These are phyloP conservation scores for Cyclotella atomus DNA, from an alignment of 108 stramenopile genomes.

Conservation along the genomic window DNA sequence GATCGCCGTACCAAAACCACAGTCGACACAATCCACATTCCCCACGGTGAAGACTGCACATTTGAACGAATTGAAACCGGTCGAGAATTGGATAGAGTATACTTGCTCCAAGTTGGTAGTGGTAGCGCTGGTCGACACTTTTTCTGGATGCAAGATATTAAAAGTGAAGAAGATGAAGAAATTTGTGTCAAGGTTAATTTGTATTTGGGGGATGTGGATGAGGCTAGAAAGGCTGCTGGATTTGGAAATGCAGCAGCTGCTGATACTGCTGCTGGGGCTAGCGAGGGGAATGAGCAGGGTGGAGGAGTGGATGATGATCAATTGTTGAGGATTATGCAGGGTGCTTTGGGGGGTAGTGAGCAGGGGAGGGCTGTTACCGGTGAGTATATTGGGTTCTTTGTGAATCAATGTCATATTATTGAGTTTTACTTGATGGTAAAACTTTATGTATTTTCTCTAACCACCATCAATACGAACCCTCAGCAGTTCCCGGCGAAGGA, in stretches of 20 bases:
- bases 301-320: conserved; percentile 26
- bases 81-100: conserved; percentile 57
- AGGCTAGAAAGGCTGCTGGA: conserved; percentile 46
- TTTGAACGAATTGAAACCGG: conserved; percentile 60
- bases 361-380: conserved; percentile 25
- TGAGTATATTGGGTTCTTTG: not conserved
- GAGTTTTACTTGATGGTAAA: not conserved
- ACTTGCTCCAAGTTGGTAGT: conserved; percentile 42
- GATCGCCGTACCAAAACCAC: conserved; percentile 76
- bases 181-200: conserved; percentile 67
- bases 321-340: conserved; percentile 45
- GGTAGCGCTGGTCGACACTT: conserved; percentile 42
- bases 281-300: conserved; percentile 7
- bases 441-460: not conserved
- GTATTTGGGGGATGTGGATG: conserved; percentile 55
- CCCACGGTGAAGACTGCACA: conserved; percentile 38
- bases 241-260: not conserved
- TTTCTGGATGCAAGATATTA: conserved; percentile 77
- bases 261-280: conserved; percentile 9
- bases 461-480: not conserved
- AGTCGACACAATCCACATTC: conserved; percentile 54
- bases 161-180: conserved; percentile 60
- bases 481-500: conserved; percentile 37
- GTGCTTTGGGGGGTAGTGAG: conserved; percentile 29
- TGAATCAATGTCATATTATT: not conserved